These are phyloP conservation scores for Populus hybrid DNA, from an alignment of 441 rosid species.

Conservation along the genomic window DNA sequence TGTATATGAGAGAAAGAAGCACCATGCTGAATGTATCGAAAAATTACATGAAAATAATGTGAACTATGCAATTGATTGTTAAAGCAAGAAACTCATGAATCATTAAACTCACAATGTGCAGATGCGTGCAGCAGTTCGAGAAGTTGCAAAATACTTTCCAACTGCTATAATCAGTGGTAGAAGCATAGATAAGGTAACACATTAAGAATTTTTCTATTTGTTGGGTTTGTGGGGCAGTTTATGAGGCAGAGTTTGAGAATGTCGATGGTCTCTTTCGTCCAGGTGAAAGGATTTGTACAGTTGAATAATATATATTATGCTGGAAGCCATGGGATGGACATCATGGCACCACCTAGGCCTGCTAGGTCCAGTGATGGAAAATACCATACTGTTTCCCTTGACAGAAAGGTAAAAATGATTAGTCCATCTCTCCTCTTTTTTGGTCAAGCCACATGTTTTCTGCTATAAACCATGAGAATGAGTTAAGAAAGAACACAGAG, in stretches of 20 bases:
- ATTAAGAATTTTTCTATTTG: neutral
- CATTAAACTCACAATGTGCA: conserved; percentile 15
- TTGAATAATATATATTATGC: conserved; percentile 86
- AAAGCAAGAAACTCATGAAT: neutral
- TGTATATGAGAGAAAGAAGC: neutral
- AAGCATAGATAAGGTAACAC: conserved; percentile 79
- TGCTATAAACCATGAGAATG: neutral
- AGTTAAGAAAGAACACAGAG: neutral
- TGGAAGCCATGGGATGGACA: conserved; percentile 99
- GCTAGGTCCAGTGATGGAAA: conserved; percentile 40
- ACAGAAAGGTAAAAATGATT: conserved; percentile 44
- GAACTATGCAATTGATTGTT: neutral
- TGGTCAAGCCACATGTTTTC: neutral
- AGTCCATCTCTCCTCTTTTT: conserved; percentile 10
- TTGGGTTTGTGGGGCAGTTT: conserved; percentile 12
- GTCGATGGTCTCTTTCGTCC: conserved; percentile 67
- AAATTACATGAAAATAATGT: neutral
- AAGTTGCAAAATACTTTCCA: conserved; percentile 62
- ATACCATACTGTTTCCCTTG: conserved; percentile 29
- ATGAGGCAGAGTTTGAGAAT: conserved; percentile 97
- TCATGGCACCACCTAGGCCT: conserved; percentile 75
- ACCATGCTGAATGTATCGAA: neutral
- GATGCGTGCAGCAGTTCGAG: conserved; percentile 84
- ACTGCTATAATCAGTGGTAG: conserved; percentile 95
- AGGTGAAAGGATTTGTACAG: conserved; percentile 87